These are phyloP conservation scores for Saccharomycopsis fibuligera DNA, from an alignment of 805 yeast species.

Conservation along the genomic window DNA sequence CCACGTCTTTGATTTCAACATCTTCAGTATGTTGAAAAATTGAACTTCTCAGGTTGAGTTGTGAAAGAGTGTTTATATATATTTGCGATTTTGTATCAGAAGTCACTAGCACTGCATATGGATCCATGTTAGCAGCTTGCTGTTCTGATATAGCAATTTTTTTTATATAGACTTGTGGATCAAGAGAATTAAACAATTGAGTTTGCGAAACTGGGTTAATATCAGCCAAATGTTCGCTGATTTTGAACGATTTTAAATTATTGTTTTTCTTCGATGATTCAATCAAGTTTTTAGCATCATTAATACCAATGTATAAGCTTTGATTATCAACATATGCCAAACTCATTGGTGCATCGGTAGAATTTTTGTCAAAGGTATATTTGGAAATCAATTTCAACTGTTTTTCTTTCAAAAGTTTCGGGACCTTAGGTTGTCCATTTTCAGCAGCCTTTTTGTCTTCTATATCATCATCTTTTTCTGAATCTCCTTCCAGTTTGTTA, in stretches of 20 bases:
- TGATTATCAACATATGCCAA: conserved; percentile 29
- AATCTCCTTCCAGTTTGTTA: not conserved
- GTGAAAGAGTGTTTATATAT: not conserved
- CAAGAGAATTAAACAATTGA: conserved; percentile 1
- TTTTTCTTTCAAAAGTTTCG: conserved; percentile 15
- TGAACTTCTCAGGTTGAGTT: not conserved
- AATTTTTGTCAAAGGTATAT: conserved; percentile 9
- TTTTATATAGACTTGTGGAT: conserved; percentile 13
- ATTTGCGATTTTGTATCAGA: conserved; percentile 11
- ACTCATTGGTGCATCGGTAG: conserved; percentile 74
- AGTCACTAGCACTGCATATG: conserved; percentile 1
- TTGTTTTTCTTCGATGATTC: conserved; percentile 28
- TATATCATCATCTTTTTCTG: not conserved
- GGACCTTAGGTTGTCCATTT: not conserved
- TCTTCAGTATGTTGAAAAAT: not conserved
- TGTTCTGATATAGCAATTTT: conserved; percentile 1
- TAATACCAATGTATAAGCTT: conserved; percentile 67
- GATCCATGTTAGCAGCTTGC: not conserved
- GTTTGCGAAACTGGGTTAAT: not conserved
- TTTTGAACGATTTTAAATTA: conserved; percentile 44
- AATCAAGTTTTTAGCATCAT: conserved; percentile 55
- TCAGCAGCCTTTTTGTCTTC: conserved; percentile 1
- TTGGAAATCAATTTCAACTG: conserved; percentile 1
- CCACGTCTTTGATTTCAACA: conserved; percentile 4
- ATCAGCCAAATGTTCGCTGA: not conserved